Percentiles rank a stretch among this genome's conserved stretches.
Conservation (phyloP, 768 basidiomycete genomes). For the Auricularia cornea region DNA sequence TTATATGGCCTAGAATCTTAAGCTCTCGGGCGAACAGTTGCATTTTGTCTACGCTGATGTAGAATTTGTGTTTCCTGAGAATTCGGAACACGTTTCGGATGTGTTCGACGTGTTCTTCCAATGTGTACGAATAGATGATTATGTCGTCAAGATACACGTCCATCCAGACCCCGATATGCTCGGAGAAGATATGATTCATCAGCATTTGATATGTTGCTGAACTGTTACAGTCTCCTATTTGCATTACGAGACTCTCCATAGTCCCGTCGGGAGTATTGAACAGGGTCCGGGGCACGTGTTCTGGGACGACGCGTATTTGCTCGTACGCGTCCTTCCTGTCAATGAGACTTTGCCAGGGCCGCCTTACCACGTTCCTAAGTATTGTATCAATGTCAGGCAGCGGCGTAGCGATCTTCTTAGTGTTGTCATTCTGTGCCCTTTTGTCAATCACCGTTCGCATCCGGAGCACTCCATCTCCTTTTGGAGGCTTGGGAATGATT, state of each 20-base stretch:
- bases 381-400: slow-evolving; percentile 7
- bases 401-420: slow-evolving; percentile 5
- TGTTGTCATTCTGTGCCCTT: slow-evolving; percentile 6
- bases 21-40: slow-evolving; percentile 1
- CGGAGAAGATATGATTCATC: slow-evolving; percentile 8
- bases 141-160: slow-evolving; percentile 14
- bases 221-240: slow-evolving; percentile 12
- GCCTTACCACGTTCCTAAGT: slow-evolving; percentile 1
- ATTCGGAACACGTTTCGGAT: slow-evolving; percentile 2
- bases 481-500: slow-evolving; percentile 3
- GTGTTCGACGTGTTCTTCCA: slow-evolving; percentile 6
- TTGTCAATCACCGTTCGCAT: slow-evolving; percentile 6
- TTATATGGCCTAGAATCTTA: slow-evolving; percentile 16
- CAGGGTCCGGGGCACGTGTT: slow-evolving; percentile 10
- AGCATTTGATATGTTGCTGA: slow-evolving; percentile 11
- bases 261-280: slow-evolving; percentile 12
- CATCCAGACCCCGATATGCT: slow-evolving; percentile 10
- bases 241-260: slow-evolving; percentile 11
- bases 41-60: slow-evolving; percentile 4
- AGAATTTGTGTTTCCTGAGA: slow-evolving; percentile 6
- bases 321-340: slow-evolving; percentile 14
- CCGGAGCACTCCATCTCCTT: neutral
- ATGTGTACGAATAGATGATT: slow-evolving; percentile 7
- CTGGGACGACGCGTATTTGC: slow-evolving; percentile 6
- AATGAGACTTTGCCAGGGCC: neutral